phyloP scores from a whole-genome alignment of 257 asterid genomes.

The Solanum chilense region DNA sequence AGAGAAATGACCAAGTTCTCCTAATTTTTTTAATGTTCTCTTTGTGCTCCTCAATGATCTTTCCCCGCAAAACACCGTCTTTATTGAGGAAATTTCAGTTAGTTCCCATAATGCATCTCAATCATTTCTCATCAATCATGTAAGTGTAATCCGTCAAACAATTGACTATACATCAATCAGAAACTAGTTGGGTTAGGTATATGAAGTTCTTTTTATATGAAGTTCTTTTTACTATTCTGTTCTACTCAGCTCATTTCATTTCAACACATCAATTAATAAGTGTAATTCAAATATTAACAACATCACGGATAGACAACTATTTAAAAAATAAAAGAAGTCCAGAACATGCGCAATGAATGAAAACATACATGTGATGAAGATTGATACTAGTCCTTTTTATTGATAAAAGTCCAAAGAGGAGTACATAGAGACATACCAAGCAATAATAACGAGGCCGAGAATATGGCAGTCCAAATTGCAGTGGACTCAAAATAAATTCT shows the following conservation, averaged over 20 bases:
- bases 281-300: background rate
- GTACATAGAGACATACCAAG: slow-evolving; percentile 48
- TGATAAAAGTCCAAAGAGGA: background rate
- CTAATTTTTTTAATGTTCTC: background rate
- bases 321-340: background rate
- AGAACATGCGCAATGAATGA: background rate
- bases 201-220: background rate
- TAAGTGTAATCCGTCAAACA: background rate
- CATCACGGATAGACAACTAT: background rate
- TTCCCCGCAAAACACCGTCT: background rate
- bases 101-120: background rate
- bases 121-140: background rate
- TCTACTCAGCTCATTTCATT: background rate
- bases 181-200: background rate
- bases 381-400: background rate
- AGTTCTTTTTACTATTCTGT: background rate
- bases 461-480: slow-evolving; percentile 91
- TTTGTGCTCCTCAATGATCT: background rate
- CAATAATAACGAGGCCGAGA: slow-evolving; percentile 98
- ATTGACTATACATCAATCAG: background rate
- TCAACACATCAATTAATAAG: background rate
- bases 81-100: background rate
- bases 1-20: background rate
- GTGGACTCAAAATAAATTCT: slow-evolving; percentile 85
- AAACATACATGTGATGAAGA: background rate